Percentiles rank a stretch among this genome's conserved stretches.
These are phyloP conservation scores for Hypericum androsaemum DNA, from an alignment of 345 rosid species.

Conservation along the genomic window DNA sequence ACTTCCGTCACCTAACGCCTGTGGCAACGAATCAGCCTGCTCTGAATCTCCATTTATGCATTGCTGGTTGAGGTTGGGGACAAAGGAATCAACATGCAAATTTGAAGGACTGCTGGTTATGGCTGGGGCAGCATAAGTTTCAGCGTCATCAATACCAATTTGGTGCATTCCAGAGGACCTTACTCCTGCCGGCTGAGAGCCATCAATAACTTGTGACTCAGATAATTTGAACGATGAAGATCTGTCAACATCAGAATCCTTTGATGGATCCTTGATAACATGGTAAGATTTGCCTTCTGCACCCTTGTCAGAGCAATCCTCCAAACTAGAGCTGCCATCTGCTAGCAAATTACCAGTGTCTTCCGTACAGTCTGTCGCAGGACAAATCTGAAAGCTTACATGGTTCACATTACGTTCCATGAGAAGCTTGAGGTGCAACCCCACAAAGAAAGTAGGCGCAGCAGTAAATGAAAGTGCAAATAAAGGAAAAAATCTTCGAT, in stretches of 20 bases:
- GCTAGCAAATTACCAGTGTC: constrained; percentile 23
- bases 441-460: constrained; percentile 46
- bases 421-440: constrained; percentile 59
- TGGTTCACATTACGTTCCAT: constrained; percentile 33
- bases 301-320: constrained; percentile 18
- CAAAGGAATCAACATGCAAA: constrained; percentile 17
- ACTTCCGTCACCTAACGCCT: constrained; percentile 25
- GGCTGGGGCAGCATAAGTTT: constrained; percentile 11
- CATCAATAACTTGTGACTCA: constrained; percentile 11
- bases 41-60: constrained; percentile 22
- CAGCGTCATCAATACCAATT: constrained; percentile 14
- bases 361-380: constrained; percentile 26
- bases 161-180: constrained; percentile 10
- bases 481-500: constrained; percentile 27
- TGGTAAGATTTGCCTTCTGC: constrained; percentile 20
- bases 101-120: constrained; percentile 24
- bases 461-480: constrained; percentile 45
- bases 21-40: constrained; percentile 8
- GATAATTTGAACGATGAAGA: constrained; percentile 15
- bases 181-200: not conserved
- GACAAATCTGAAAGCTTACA: constrained; percentile 27
- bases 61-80: constrained; percentile 22
- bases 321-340: constrained; percentile 22
- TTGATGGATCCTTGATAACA: constrained; percentile 10
- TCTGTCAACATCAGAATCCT: constrained; percentile 16